phyloP scores from a whole-genome alignment of 768 basidiomycete genomes.

The Agaricus sinodeliciosus region DNA sequence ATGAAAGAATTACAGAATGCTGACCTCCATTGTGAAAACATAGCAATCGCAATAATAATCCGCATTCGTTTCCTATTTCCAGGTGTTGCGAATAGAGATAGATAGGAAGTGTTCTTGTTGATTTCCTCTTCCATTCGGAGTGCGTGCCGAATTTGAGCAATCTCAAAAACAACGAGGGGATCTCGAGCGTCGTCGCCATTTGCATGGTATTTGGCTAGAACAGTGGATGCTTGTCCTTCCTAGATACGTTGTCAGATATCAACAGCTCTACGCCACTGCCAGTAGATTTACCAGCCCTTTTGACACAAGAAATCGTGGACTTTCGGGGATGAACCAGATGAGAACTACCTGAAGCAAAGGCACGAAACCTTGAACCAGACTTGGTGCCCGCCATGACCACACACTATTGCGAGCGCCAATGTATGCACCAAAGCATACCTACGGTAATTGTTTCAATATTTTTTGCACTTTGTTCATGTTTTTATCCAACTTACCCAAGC shows the following conservation, averaged over 20 bases:
- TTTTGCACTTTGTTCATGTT: background rate
- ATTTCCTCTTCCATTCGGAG: slow-evolving; percentile 56
- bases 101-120: slow-evolving; percentile 39
- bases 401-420: slow-evolving; percentile 26
- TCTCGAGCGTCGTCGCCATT: slow-evolving; percentile 51
- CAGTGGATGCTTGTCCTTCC: slow-evolving; percentile 51
- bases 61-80: slow-evolving; percentile 67
- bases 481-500: slow-evolving; percentile 28
- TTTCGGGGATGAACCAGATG: slow-evolving; percentile 64
- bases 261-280: background rate
- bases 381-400: slow-evolving; percentile 66
- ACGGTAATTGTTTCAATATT: background rate
- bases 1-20: slow-evolving; percentile 7
- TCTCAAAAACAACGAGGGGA: slow-evolving; percentile 48
- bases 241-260: slow-evolving; percentile 12
- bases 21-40: slow-evolving; percentile 74
- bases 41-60: slow-evolving; percentile 57
- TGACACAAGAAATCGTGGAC: slow-evolving; percentile 59
- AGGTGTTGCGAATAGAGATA: slow-evolving; percentile 48
- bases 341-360: slow-evolving; percentile 50
- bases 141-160: slow-evolving; percentile 67
- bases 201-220: slow-evolving; percentile 72
- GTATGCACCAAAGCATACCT: slow-evolving; percentile 40
- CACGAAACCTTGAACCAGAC: slow-evolving; percentile 52
- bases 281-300: slow-evolving; percentile 42